phyloP scores from a whole-genome alignment of 1,139 yeast genomes.

The Debaryomyces sp. region DNA sequence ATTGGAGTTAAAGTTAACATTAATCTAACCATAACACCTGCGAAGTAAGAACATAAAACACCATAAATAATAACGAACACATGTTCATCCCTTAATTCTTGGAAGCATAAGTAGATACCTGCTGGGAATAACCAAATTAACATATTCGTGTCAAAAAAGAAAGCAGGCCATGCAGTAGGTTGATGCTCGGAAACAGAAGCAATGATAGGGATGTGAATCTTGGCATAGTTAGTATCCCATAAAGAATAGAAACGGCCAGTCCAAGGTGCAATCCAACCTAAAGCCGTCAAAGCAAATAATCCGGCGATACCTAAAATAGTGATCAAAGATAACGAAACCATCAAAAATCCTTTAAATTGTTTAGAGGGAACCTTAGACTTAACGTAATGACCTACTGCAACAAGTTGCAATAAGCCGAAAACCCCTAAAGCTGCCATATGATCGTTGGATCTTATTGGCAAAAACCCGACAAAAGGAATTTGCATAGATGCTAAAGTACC shows the following conservation, averaged over 20 bases:
- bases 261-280: slow-evolving; percentile 99
- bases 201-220: slow-evolving; percentile 96
- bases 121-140: slow-evolving; percentile 98
- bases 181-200: slow-evolving; percentile 99
- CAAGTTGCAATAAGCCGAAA: slow-evolving; percentile 91
- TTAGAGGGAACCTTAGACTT: slow-evolving; percentile 71
- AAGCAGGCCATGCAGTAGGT: slow-evolving; percentile 99
- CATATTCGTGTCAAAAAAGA: slow-evolving; percentile 91
- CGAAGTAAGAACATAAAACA: slow-evolving; percentile 92
- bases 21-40: slow-evolving; percentile 98
- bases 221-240: slow-evolving; percentile 98
- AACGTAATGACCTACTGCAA: slow-evolving; percentile 83
- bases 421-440: slow-evolving; percentile 99
- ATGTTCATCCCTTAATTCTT: slow-evolving; percentile 89
- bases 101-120: slow-evolving; percentile 88
- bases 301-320: slow-evolving; percentile 67
- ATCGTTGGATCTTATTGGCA: slow-evolving; percentile 95
- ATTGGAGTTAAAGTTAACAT: slow-evolving; percentile 97
- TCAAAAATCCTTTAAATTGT: slow-evolving; percentile 75
- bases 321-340: slow-evolving; percentile 59
- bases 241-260: slow-evolving; percentile 97
- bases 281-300: slow-evolving; percentile 76
- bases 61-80: slow-evolving; percentile 89
- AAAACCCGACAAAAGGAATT: slow-evolving; percentile 96
- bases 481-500: slow-evolving; percentile 99